Evolutionary conservation across 768 basidiomycete genomes (phyloP).

Genomic region (Clitopilus passeckerianus): DNA sequence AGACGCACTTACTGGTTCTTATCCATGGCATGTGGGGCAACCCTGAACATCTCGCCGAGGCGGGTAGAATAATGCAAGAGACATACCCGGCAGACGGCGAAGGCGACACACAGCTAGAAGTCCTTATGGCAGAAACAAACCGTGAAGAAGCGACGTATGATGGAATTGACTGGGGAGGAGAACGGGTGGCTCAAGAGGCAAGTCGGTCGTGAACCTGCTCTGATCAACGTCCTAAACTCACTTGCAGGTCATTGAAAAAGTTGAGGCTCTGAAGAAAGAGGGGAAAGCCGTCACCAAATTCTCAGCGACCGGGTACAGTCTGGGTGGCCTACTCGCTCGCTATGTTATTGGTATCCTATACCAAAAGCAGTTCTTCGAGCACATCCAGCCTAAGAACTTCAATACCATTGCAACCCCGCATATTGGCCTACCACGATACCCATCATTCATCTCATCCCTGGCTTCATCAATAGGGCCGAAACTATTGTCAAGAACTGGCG

Average conservation of each 20-base stretch:
- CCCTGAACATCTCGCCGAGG: slow-evolving; percentile 57
- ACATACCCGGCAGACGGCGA: slow-evolving; percentile 24
- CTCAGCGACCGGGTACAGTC: slow-evolving; percentile 71
- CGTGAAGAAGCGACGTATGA: slow-evolving; percentile 69
- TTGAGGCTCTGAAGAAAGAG: slow-evolving; percentile 44
- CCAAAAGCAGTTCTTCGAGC: slow-evolving; percentile 67
- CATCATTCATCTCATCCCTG: slow-evolving; percentile 52
- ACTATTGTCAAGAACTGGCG: slow-evolving; percentile 73
- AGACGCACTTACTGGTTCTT: slow-evolving; percentile 43
- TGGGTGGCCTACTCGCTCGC: slow-evolving; percentile 80
- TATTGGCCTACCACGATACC: slow-evolving; percentile 65
- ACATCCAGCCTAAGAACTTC: slow-evolving; percentile 73
- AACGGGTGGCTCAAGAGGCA: slow-evolving; percentile 78
- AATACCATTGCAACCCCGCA: slow-evolving; percentile 82
- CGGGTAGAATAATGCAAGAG: slow-evolving; percentile 48
- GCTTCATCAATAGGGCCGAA: slow-evolving; percentile 55
- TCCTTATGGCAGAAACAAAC: slow-evolving; percentile 66
- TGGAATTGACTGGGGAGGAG: slow-evolving; percentile 81
- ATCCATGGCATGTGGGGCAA: slow-evolving; percentile 82
- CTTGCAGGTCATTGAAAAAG: slow-evolving; percentile 49
- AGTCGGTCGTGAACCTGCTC: slow-evolving; percentile 6
- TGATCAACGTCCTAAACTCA: background rate
- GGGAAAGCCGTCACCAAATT: slow-evolving; percentile 62
- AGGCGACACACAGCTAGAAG: slow-evolving; percentile 44
- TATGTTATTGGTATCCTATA: slow-evolving; percentile 72